Base-by-base conservation (phyloP, 2,329 filamentous ascomycete genomes). In the Stagonosporopsis vannaccii region DNA sequence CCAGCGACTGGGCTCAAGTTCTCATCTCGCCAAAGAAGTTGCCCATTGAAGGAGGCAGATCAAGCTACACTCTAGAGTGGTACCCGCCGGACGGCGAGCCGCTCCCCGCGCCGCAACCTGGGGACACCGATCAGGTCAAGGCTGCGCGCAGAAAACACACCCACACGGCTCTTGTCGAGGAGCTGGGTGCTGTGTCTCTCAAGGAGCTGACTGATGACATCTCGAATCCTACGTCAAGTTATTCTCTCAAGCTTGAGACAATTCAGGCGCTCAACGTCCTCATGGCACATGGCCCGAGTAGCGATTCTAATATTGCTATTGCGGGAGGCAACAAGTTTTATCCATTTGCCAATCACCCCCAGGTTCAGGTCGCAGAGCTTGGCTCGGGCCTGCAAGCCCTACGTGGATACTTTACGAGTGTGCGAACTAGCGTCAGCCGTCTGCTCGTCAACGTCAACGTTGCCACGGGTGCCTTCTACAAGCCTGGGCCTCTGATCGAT, bases 361-460 rank as follows among this genome's bases (percentile, higher is more conserved):
- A 81, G 22, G 9, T 37, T 51, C 76, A 82, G 43, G 60, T 52
- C 0, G 65, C 68, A 3, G 65, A 78, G 26, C 77, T 89, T 1
- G 79, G 78, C 2, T 75, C 69, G 11, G 85, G 85, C 1, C 74
- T 89, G 0, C 77, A 83, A 43, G 85, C 85, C 0, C 70, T 87
- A 4, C 80, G 86, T 37, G 87, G 87, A 0, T 89, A 84, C 71
- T 88, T 84, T 65, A 78, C 85, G 11, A 88, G 85, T 64, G 82
- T 86, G 26, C 83, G 87, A 5, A 81, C 84, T 2, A 82, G 84
- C 2, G 83, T 84, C 13, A 81, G 80, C 35, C 79, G 85, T 3
- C 75, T 89, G 4, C 67, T 89, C 0, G 70, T 89, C 12, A 89
- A 90, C 53, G 76, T 89, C 3, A 87, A 89, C 55, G 85, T 88